Conservation (phyloP, 2,329 filamentous ascomycete genomes). For the Ceratocystis ficicola region DNA sequence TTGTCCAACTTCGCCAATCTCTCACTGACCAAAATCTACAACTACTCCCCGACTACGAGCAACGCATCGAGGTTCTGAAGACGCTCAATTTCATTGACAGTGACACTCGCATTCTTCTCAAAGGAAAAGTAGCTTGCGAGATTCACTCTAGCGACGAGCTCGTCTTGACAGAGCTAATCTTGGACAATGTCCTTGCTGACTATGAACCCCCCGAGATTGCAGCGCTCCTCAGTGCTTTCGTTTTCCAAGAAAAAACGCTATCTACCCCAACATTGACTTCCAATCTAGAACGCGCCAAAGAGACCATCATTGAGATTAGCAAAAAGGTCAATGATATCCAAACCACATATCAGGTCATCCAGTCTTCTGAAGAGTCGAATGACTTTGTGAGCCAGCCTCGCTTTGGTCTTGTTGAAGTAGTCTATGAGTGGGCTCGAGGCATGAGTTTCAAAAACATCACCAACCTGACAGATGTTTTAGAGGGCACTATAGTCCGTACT, state of each 20-base stretch:
- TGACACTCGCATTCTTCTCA: slow-evolving; percentile 76
- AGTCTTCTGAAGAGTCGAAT: slow-evolving; percentile 78
- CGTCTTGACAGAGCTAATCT: slow-evolving; percentile 86
- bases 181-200: slow-evolving; percentile 90
- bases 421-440: slow-evolving; percentile 94
- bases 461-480: slow-evolving; percentile 85
- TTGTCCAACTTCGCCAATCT: slow-evolving; percentile 70
- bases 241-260: slow-evolving; percentile 95
- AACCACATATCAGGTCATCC: slow-evolving; percentile 80
- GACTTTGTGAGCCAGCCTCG: slow-evolving; percentile 79
- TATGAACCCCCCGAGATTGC: slow-evolving; percentile 96
- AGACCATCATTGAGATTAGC: slow-evolving; percentile 77
- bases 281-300: slow-evolving; percentile 67
- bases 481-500: slow-evolving; percentile 91
- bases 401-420: slow-evolving; percentile 92
- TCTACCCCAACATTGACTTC: slow-evolving; percentile 67
- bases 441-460: slow-evolving; percentile 99
- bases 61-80: slow-evolving; percentile 80
- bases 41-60: slow-evolving; percentile 89
- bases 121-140: slow-evolving; percentile 96
- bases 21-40: slow-evolving; percentile 96
- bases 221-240: slow-evolving; percentile 81
- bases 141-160: slow-evolving; percentile 95
- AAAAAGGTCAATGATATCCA: slow-evolving; percentile 89
- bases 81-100: slow-evolving; percentile 88